Evolutionary conservation across 306 rosid species (phyloP).

Genomic region (Trifolium dubium): DNA sequence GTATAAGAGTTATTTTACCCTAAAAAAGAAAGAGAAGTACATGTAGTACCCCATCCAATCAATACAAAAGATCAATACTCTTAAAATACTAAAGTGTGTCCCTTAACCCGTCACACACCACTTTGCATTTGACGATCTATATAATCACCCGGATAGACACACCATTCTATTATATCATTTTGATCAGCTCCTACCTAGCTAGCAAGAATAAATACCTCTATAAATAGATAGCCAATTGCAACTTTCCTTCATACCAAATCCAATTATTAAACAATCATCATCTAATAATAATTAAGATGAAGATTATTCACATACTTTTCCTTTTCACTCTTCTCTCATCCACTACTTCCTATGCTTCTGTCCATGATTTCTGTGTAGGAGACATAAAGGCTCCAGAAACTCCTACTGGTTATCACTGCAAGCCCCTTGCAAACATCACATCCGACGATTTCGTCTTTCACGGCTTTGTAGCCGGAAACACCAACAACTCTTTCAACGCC

Average conservation of each 20-base stretch:
- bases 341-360: neutral
- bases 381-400: neutral
- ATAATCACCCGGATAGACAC: too few relatives aligned
- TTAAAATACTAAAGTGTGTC: too few relatives aligned
- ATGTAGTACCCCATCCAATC: too few relatives aligned
- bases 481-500: constrained; percentile 45
- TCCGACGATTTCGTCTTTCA: constrained; percentile 56
- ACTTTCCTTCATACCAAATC: neutral
- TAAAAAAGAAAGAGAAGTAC: too few relatives aligned
- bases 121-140: too few relatives aligned
- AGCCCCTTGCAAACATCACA: constrained; percentile 24
- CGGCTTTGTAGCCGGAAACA: constrained; percentile 37
- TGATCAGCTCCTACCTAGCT: too few relatives aligned
- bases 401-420: constrained; percentile 31
- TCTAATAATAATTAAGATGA: neutral
- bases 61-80: too few relatives aligned
- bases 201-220: neutral
- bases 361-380: constrained; percentile 29
- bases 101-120: too few relatives aligned
- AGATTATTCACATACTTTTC: neutral
- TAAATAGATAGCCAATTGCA: neutral
- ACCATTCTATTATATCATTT: too few relatives aligned
- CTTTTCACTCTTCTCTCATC: neutral
- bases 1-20: too few relatives aligned
- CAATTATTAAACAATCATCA: neutral